Conservation (phyloP, 140 eudicot genomes). For the Oenanthe javanica region DNA sequence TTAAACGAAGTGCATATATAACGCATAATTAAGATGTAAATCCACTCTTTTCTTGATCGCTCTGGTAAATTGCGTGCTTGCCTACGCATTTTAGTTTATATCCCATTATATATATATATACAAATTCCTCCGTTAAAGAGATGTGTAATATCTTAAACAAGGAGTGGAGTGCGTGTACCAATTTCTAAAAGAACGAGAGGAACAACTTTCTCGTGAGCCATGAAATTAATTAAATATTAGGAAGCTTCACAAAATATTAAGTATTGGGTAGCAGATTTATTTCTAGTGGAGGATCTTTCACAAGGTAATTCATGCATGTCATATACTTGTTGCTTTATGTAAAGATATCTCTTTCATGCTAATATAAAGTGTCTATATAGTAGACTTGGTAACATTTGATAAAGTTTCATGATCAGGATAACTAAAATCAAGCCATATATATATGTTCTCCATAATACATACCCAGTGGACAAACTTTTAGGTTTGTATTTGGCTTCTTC, state of each 20-base stretch:
- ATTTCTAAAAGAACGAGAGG: neutral
- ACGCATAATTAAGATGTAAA: too few relatives aligned
- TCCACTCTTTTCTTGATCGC: too few relatives aligned
- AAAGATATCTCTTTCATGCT: neutral
- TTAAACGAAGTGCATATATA: too few relatives aligned
- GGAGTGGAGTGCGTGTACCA: neutral
- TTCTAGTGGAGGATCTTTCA: neutral
- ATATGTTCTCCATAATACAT: neutral
- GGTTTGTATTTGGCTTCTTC: neutral
- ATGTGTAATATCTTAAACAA: neutral
- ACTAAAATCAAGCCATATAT: neutral
- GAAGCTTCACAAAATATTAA: neutral
- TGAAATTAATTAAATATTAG: neutral
- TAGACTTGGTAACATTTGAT: neutral
- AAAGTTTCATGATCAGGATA: neutral
- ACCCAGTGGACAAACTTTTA: neutral
- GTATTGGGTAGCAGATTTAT: neutral
- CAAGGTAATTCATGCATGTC: constrained; percentile 7
- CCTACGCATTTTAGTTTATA: neutral
- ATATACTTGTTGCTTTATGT: neutral
- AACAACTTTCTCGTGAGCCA: neutral
- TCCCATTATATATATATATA: neutral
- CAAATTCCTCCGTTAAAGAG: neutral
- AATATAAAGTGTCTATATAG: neutral
- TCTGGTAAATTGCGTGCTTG: neutral